phyloP scores from a whole-genome alignment of 306 rosid genomes.

The Coriaria nepalensis region DNA sequence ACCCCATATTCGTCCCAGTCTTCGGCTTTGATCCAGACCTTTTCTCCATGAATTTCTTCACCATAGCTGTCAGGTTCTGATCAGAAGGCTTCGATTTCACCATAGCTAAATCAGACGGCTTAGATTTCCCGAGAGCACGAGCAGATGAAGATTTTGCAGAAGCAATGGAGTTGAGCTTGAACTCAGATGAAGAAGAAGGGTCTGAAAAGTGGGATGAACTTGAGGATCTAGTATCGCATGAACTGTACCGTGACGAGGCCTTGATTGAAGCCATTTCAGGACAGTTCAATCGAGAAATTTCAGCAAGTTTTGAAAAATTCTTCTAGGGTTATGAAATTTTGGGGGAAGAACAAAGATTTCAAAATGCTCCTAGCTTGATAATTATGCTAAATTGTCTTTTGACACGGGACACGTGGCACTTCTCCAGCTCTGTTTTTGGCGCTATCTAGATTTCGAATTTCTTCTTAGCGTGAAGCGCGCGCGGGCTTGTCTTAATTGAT shows the following conservation, averaged over 20 bases:
- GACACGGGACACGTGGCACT: slow-evolving; percentile 35
- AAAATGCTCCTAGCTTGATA: too few relatives aligned
- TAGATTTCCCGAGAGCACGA: slow-evolving; percentile 48
- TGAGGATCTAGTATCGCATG: slow-evolving; percentile 70
- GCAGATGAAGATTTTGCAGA: slow-evolving; percentile 22
- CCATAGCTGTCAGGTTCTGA: slow-evolving; percentile 52
- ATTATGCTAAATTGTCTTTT: too few relatives aligned
- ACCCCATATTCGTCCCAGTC: slow-evolving; percentile 12
- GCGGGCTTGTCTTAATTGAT: too few relatives aligned
- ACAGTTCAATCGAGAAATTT: background rate
- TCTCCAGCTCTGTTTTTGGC: slow-evolving; percentile 16
- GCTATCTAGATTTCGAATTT: slow-evolving; percentile 53
- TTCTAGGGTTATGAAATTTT: background rate
- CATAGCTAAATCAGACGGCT: slow-evolving; percentile 25
- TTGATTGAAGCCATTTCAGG: slow-evolving; percentile 34
- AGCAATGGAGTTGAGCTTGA: slow-evolving; percentile 21
- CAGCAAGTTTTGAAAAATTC: background rate
- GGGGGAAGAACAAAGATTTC: too few relatives aligned
- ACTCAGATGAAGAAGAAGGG: slow-evolving; percentile 64
- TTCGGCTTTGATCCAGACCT: slow-evolving; percentile 28
- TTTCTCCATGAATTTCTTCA: slow-evolving; percentile 57
- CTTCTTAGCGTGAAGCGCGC: slow-evolving; percentile 25
- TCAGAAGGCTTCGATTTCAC: slow-evolving; percentile 36
- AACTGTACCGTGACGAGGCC: slow-evolving; percentile 68
- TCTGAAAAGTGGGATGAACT: slow-evolving; percentile 59